These are phyloP conservation scores for Picochlorum sp. DNA, from an alignment of 139 green algal species.

Conservation along the genomic window DNA sequence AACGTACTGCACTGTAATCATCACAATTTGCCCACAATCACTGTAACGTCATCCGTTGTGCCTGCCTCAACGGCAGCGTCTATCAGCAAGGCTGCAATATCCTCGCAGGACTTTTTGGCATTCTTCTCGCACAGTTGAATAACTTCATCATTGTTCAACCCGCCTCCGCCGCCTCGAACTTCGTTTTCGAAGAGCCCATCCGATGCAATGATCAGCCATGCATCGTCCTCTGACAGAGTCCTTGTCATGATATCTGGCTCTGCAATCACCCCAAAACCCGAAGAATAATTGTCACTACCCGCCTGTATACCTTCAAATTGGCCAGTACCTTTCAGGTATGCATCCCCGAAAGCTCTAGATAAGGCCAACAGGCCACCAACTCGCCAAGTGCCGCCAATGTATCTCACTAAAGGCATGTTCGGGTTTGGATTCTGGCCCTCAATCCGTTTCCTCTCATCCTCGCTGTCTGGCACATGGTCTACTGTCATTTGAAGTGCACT, in stretches of 20 bases:
- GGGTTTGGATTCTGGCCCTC: constrained; percentile 92
- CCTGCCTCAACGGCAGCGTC: constrained; percentile 42
- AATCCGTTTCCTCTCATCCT: constrained; percentile 77
- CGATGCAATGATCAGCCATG: constrained; percentile 64
- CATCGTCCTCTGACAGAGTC: constrained; percentile 52
- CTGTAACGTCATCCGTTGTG: constrained; percentile 73
- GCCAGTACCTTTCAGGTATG: constrained; percentile 82
- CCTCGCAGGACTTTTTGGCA: neutral
- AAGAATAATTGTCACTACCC: constrained; percentile 60
- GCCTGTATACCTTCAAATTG: constrained; percentile 81
- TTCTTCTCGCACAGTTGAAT: constrained; percentile 18
- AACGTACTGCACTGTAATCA: constrained; percentile 8
- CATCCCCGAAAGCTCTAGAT: constrained; percentile 89
- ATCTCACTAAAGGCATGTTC: constrained; percentile 74
- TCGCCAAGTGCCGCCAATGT: constrained; percentile 79
- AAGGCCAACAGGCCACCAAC: constrained; percentile 92
- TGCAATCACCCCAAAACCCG: constrained; percentile 75
- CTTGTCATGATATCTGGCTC: constrained; percentile 58
- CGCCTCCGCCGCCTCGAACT: constrained; percentile 75
- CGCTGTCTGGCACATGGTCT: constrained; percentile 82
- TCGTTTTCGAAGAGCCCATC: constrained; percentile 84
- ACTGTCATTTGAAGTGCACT: constrained; percentile 64
- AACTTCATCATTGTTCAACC: constrained; percentile 62
- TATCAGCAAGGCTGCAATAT: constrained; percentile 37
- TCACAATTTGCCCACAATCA: constrained; percentile 37